These are phyloP conservation scores for Solanum okadae DNA, from an alignment of 257 asterid species.

Conservation along the genomic window DNA sequence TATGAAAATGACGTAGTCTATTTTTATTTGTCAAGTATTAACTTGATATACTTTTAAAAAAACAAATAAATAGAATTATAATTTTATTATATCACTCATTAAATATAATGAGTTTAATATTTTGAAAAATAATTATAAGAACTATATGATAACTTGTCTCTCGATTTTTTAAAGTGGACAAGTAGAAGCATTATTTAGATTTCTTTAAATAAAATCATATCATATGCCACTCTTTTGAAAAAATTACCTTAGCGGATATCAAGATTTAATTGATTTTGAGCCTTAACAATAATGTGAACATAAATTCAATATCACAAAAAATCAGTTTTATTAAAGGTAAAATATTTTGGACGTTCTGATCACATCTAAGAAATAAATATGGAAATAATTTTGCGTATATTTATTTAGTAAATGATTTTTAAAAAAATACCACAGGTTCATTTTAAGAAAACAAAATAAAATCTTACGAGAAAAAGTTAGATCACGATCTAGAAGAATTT, in stretches of 20 bases:
- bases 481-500: neutral
- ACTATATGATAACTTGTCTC: neutral
- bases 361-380: neutral
- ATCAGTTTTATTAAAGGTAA: neutral
- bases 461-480: neutral
- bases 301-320: neutral
- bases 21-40: neutral
- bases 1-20: neutral
- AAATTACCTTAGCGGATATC: neutral
- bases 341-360: neutral
- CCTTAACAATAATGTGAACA: neutral
- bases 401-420: neutral
- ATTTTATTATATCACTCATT: neutral
- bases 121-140: too few relatives aligned
- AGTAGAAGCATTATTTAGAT: too few relatives aligned
- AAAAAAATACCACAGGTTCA: neutral
- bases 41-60: neutral
- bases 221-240: neutral
- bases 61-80: neutral
- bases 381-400: neutral
- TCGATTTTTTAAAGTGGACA: neutral
- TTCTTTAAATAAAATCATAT: neutral
- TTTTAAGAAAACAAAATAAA: neutral
- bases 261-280: neutral
- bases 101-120: too few relatives aligned